Conservation (phyloP, 306 rosid genomes). For the Cicer bijugum region DNA sequence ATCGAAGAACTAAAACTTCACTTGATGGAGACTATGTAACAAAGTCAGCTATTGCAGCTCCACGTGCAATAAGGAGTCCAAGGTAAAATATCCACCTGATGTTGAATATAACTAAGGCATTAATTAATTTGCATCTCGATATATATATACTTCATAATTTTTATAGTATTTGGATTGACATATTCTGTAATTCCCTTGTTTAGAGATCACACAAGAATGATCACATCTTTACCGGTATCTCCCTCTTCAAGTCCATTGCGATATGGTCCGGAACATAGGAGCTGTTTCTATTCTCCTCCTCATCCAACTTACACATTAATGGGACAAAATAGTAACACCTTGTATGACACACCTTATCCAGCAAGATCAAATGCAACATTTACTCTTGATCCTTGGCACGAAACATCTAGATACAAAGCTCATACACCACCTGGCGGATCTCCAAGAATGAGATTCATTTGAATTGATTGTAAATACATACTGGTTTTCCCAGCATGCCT, state of each 20-base stretch:
- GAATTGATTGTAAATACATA: conserved; percentile 61
- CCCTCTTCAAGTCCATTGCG: conserved; percentile 95
- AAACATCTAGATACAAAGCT: conserved; percentile 56
- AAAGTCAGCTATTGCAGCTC: conserved; percentile 47
- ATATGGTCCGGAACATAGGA: conserved; percentile 56
- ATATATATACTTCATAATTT: conserved; percentile 20
- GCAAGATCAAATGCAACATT: conserved; percentile 57
- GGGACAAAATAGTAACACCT: conserved; percentile 62
- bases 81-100: conserved; percentile 48
- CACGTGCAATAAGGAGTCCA: conserved; percentile 51
- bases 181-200: conserved; percentile 41
- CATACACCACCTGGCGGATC: conserved; percentile 86
- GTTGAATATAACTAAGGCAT: conserved; percentile 10
- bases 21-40: conserved; percentile 53
- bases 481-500: conserved; percentile 48
- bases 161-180: conserved; percentile 9
- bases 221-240: conserved; percentile 88
- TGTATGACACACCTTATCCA: conserved; percentile 56
- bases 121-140: conserved; percentile 5
- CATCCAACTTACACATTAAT: conserved; percentile 60
- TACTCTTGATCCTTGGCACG: conserved; percentile 66
- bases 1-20: conserved; percentile 48
- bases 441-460: conserved; percentile 78
- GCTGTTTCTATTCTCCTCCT: conserved; percentile 80
- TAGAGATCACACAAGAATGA: conserved; percentile 72